phyloP scores from a whole-genome alignment of 257 asterid species.

The Lycium barbarum region DNA sequence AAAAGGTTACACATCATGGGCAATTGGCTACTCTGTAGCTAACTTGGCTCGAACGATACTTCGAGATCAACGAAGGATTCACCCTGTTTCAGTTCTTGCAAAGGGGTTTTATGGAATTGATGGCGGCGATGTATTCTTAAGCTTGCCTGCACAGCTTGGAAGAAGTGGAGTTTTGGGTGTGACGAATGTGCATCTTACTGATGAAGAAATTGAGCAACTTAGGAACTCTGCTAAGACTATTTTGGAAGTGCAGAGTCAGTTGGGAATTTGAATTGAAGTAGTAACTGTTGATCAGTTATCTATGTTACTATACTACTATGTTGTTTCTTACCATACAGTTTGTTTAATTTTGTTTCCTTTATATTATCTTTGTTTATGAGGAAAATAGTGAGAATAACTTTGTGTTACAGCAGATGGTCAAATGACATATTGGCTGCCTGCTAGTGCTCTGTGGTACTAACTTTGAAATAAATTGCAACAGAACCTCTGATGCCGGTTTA shows the following conservation, averaged over 20 bases:
- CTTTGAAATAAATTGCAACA: neutral
- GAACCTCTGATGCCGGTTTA: neutral
- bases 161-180: constrained; percentile 77
- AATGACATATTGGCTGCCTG: neutral
- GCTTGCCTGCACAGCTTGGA: constrained; percentile 89
- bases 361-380: neutral
- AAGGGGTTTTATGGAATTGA: constrained; percentile 69
- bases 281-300: neutral
- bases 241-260: constrained; percentile 68
- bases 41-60: constrained; percentile 74
- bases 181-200: constrained; percentile 74
- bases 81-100: constrained; percentile 83
- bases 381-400: constrained; percentile 4
- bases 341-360: neutral
- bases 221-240: constrained; percentile 73
- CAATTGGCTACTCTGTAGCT: constrained; percentile 89
- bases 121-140: constrained; percentile 73
- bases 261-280: constrained; percentile 52
- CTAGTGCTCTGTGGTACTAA: neutral
- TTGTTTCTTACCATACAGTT: neutral
- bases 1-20: constrained; percentile 98
- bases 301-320: neutral
- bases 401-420: neutral
- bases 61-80: constrained; percentile 80
- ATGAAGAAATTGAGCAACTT: constrained; percentile 66